These are phyloP conservation scores for Fraxinus sp. DNA, from an alignment of 305 asterid species.

Conservation along the genomic window DNA sequence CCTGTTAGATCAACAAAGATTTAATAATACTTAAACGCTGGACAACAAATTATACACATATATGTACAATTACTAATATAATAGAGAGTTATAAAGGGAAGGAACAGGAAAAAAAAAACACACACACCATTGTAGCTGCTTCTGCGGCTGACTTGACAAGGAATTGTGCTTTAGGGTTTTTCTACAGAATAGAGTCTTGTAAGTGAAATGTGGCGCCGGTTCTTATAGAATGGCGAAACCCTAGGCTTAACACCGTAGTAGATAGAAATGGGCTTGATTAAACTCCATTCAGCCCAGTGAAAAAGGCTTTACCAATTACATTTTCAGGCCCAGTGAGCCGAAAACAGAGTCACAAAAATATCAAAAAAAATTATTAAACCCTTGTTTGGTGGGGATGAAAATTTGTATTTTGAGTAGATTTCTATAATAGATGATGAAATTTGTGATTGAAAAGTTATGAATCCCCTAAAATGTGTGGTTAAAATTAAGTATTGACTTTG, in stretches of 20 bases:
- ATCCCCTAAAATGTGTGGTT: too few relatives aligned
- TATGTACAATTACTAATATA: neutral
- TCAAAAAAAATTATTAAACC: too few relatives aligned
- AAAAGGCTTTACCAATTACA: neutral
- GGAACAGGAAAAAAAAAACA: neutral
- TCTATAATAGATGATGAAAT: too few relatives aligned
- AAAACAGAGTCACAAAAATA: too few relatives aligned
- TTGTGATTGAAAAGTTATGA: too few relatives aligned
- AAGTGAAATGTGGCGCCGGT: neutral
- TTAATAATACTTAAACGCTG: neutral
- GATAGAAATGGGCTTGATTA: constrained; percentile 20
- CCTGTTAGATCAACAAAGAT: constrained; percentile 21
- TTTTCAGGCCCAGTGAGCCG: neutral
- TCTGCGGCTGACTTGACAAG: neutral
- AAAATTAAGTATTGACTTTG: too few relatives aligned
- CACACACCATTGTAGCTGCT: constrained; percentile 25
- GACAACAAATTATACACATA: neutral
- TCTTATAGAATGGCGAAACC: constrained; percentile 26
- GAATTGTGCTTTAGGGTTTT: neutral
- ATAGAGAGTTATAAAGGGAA: neutral
- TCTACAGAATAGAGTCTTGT: neutral
- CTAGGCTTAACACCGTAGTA: neutral
- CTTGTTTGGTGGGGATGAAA: too few relatives aligned
- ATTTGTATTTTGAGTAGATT: too few relatives aligned
- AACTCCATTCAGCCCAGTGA: neutral